Conservation (phyloP, 2,329 filamentous ascomycete species). For the Penicillium oxalicum region DNA sequence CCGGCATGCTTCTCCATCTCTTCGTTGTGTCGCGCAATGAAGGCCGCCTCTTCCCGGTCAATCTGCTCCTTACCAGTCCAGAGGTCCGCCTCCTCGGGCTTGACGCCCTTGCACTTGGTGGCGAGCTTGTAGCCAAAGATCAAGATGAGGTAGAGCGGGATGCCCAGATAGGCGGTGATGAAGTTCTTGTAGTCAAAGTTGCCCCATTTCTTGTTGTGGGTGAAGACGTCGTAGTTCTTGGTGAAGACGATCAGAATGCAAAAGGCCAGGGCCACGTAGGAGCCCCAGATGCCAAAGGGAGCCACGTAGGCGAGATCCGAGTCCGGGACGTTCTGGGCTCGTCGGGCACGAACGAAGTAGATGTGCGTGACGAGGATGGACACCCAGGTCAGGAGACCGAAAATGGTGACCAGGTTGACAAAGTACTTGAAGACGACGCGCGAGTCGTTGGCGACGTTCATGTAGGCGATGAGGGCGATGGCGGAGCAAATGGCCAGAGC, state of each 20-base stretch:
- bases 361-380: conserved; percentile 64
- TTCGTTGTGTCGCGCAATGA: conserved; percentile 52
- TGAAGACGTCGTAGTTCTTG: conserved; percentile 76
- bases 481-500: conserved; percentile 56
- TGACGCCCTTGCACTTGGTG: conserved; percentile 51
- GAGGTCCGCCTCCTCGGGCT: conserved; percentile 59
- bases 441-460: conserved; percentile 57
- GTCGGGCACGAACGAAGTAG: conserved; percentile 58
- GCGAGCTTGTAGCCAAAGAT: conserved; percentile 62
- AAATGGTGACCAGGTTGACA: conserved; percentile 62
- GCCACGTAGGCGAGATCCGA: conserved; percentile 58
- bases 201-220: conserved; percentile 42
- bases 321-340: conserved; percentile 54
- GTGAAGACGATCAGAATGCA: conserved; percentile 69
- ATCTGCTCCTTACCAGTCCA: conserved; percentile 68
- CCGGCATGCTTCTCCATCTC: conserved; percentile 31
- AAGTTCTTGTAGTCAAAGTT: conserved; percentile 69
- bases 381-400: conserved; percentile 62
- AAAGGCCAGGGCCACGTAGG: conserved; percentile 61
- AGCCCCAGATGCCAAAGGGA: conserved; percentile 66
- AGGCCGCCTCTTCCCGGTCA: conserved; percentile 66
- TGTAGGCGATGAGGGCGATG: conserved; percentile 63
- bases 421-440: conserved; percentile 58
- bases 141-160: conserved; percentile 65
- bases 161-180: conserved; percentile 70